Conservation (phyloP, 2,329 filamentous ascomycete genomes). For the Cercospora citrullina region DNA sequence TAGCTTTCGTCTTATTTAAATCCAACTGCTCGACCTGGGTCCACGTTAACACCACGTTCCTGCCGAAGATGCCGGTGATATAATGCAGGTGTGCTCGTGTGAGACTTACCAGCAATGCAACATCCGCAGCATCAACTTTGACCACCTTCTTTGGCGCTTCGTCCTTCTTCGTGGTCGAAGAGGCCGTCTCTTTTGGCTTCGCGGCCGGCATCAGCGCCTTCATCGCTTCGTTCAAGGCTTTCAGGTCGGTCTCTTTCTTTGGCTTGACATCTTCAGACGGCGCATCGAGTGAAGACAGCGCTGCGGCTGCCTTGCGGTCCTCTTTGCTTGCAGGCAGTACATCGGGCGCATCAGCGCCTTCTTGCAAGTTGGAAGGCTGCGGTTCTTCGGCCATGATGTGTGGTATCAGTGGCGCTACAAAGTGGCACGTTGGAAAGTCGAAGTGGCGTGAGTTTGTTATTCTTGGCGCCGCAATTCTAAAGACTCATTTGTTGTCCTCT, state of each 20-base stretch:
- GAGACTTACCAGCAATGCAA: slow-evolving; percentile 63
- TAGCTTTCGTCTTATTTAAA: slow-evolving; percentile 68
- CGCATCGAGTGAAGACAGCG: slow-evolving; percentile 68
- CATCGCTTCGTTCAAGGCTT: slow-evolving; percentile 71
- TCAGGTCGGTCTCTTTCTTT: slow-evolving; percentile 65
- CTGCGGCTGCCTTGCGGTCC: slow-evolving; percentile 74
- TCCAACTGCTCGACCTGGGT: slow-evolving; percentile 67
- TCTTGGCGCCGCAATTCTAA: background rate
- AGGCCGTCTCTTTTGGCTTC: slow-evolving; percentile 49
- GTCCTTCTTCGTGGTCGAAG: slow-evolving; percentile 29
- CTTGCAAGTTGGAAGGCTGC: slow-evolving; percentile 59
- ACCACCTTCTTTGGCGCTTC: slow-evolving; percentile 50
- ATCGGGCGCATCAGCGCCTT: slow-evolving; percentile 61
- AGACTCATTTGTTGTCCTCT: background rate
- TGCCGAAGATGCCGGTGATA: background rate
- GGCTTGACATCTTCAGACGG: slow-evolving; percentile 48
- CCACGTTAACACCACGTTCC: background rate
- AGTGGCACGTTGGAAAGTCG: background rate
- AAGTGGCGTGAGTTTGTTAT: background rate
- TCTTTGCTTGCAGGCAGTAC: slow-evolving; percentile 62
- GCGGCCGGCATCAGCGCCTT: slow-evolving; percentile 52
- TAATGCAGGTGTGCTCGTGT: background rate
- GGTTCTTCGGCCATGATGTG: slow-evolving; percentile 61
- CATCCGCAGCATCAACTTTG: slow-evolving; percentile 73
- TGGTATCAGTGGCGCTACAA: background rate